Percentiles rank a stretch among this genome's conserved stretches.
Conservation (phyloP, 1,139 yeast species). For the Hansenula sp. region DNA sequence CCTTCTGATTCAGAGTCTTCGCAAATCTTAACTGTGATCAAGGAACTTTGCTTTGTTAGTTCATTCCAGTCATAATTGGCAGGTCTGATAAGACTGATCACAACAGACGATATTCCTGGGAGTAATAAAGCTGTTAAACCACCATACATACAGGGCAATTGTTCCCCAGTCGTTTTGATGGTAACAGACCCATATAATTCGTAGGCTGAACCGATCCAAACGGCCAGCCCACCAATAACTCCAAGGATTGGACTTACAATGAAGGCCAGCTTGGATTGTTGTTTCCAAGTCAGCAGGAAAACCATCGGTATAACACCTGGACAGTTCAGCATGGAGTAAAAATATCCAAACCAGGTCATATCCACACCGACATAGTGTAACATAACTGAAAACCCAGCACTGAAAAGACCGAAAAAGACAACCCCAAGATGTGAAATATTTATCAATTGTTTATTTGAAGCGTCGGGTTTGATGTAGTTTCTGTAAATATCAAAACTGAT, state of each 20-base stretch:
- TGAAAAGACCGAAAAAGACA: constrained; percentile 38
- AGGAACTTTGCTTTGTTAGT: constrained; percentile 21
- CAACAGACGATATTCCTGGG: constrained; percentile 29
- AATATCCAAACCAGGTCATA: constrained; percentile 41
- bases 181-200: constrained; percentile 24
- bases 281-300: constrained; percentile 32
- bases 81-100: constrained; percentile 29
- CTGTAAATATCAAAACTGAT: constrained; percentile 47
- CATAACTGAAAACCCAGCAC: constrained; percentile 50
- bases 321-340: constrained; percentile 33
- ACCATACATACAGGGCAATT: constrained; percentile 33
- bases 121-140: constrained; percentile 31
- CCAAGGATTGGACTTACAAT: constrained; percentile 45
- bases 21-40: constrained; percentile 11
- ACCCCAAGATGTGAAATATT: constrained; percentile 42
- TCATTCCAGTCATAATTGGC: constrained; percentile 30
- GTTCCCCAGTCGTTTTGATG: constrained; percentile 27
- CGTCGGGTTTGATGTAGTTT: constrained; percentile 43
- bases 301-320: constrained; percentile 35
- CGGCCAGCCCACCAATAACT: constrained; percentile 41
- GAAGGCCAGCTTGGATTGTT: constrained; percentile 39
- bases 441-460: constrained; percentile 43
- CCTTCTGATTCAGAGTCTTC: not conserved
- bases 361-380: constrained; percentile 46
- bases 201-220: constrained; percentile 36